phyloP scores from a whole-genome alignment of 1,139 yeast species.

The Kodamaea anthophila region DNA sequence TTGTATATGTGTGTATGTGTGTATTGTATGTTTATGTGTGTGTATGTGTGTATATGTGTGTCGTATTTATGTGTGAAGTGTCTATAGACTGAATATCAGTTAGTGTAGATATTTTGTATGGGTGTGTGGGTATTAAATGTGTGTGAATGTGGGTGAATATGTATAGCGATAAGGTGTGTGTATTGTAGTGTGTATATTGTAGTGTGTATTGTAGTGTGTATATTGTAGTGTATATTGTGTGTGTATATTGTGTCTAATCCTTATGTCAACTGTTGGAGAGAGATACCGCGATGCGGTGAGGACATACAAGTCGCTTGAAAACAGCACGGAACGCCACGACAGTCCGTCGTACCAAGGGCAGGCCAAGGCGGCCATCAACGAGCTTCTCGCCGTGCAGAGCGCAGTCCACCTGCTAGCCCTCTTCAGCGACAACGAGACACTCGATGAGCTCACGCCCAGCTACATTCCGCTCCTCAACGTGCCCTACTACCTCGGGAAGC shows the following conservation, averaged over 20 bases:
- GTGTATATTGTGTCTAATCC: background rate
- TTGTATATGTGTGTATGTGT: no score
- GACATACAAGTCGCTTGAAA: slow-evolving; percentile 7
- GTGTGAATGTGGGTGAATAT: no score
- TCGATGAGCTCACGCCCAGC: slow-evolving; percentile 51
- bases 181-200: no score
- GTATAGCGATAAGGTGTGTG: no score
- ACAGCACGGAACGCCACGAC: slow-evolving; percentile 20
- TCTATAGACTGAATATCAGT: no score
- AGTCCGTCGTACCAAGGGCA: slow-evolving; percentile 20
- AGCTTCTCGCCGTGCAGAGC: slow-evolving; percentile 22
- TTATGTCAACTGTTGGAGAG: slow-evolving; percentile 10
- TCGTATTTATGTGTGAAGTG: no score
- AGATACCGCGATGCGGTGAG: slow-evolving; percentile 12
- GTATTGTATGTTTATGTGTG: no score
- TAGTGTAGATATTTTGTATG: no score
- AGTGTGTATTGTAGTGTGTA: no score
- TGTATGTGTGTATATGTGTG: no score
- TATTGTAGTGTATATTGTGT: no score
- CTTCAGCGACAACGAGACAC: slow-evolving; percentile 55
- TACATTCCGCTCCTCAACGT: slow-evolving; percentile 50
- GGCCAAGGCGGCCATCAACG: slow-evolving; percentile 18
- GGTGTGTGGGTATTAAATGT: no score
- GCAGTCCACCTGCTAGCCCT: slow-evolving; percentile 26
- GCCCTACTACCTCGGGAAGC: slow-evolving; percentile 45